A percentile compares a stretch with the other conserved stretches of the same genome.
Conservation (phyloP, 768 basidiomycete genomes). For the Cyclocybe aegerita region DNA sequence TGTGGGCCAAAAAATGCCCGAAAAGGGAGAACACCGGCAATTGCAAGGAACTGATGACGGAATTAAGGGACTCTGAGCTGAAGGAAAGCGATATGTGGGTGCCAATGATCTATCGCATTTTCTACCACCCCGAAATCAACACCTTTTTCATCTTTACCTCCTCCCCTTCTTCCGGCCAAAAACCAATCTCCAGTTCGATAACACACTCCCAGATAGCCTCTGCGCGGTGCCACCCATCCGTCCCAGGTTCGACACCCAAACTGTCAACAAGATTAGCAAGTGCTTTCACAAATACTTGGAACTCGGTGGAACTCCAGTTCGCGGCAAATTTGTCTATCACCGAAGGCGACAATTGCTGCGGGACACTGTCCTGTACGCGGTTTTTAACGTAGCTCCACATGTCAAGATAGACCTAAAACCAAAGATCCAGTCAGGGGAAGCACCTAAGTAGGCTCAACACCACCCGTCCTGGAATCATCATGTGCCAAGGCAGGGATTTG, state of each 20-base stretch:
- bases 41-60: too few species aligned
- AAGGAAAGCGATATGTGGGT: too few species aligned
- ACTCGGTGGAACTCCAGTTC: constrained; percentile 63
- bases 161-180: constrained; percentile 54
- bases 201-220: constrained; percentile 58
- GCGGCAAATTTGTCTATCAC: constrained; percentile 50
- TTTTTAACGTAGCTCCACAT: constrained; percentile 58
- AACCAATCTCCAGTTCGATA: constrained; percentile 57
- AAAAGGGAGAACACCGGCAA: too few species aligned
- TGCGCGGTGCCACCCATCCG: constrained; percentile 34
- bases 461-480: too few species aligned
- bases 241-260: constrained; percentile 35
- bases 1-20: too few species aligned
- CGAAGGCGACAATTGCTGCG: constrained; percentile 10
- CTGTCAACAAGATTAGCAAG: constrained; percentile 48
- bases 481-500: too few species aligned
- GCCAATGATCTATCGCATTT: too few species aligned
- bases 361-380: constrained; percentile 8
- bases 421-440: neutral
- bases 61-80: too few species aligned
- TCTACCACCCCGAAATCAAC: too few species aligned
- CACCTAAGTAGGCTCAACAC: too few species aligned
- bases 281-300: constrained; percentile 51
- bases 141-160: constrained; percentile 9
- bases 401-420: constrained; percentile 60